Base-by-base conservation (phyloP, 2,329 filamentous ascomycete genomes). In the Phaeosphaeriaceae sp. region DNA sequence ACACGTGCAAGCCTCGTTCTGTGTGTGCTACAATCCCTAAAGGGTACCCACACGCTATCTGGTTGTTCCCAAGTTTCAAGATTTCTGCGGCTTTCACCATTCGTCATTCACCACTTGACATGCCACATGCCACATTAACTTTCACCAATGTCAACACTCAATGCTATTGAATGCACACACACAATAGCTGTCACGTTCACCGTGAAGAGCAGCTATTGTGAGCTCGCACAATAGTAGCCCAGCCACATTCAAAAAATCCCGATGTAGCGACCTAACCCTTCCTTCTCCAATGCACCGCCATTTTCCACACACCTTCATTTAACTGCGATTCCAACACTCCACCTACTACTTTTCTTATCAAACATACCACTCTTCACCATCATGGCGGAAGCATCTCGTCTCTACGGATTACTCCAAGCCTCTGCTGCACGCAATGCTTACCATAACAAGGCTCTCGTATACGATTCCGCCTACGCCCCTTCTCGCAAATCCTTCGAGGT, bases 331-430 rank as follows among this genome's bases (percentile, higher is more conserved):
- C 40, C 41, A 48, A 27, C 41, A 51, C 19, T 45, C 51, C 25
- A 56, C 47, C 46, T 25, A 22, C 19, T 20, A 48, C 10, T 24
- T 20, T 48, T 40, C 15, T 27, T 41, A 25, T 3, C 27, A 17
- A 20, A 15, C 36, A 22, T 41, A 36, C 46, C 53, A 24, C 24
- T 7, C 48, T 46, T 47, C 46, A 24, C 21, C 58, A 63, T 47
- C 40, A 73, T 73, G 69, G 49, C 61, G 45, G 69, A 74, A 50
- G 53, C 60, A 15, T 50, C 54, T 56, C 63, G 67, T 54, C 62
- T 71, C 36, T 61, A 68, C 31, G 57, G 24, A 45, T 60, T 75
- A 63, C 62, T 72, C 41, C 63, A 63, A 60, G 62, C 63, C 51
- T 70, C 69, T 56, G 59, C 63, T 42, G 61, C 63, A 25, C 58